Evolutionary conservation across 768 basidiomycete species (phyloP), one percentile per base, ranked within the genome.

Genomic region (Russula sp.): DNA sequence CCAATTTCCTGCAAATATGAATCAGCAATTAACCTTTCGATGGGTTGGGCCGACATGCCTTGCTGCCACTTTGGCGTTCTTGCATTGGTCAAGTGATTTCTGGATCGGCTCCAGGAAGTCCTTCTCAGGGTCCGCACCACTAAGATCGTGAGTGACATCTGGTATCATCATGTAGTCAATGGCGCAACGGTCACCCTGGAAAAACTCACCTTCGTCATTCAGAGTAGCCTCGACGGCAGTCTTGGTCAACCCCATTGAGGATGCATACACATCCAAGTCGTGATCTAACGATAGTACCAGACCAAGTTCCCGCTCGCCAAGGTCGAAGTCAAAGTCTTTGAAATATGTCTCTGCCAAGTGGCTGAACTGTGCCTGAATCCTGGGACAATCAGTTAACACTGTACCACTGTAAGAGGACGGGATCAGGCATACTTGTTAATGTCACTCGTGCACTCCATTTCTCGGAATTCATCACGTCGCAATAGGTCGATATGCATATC

Each of bases 251-350:
- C 92, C 92, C 51, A 98, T 84, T 2, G 94, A 91, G 9, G 94
- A 94, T 20, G 91, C 84, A 73, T 98, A 94, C 74, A 91, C 89
- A 72, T 99, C 96, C 8, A 98, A 79, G 73, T 99, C 97, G 66
- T 85, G 82, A 70, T 99, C 96, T 66, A 96, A 86, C 11, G 88
- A 83, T 31, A 85, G 75, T 1, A 88, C 84, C 70, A 90, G 87
- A 1, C 90, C 91, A 35, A 96, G 78, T 73, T 97, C 93, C 27
- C 89, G 83, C 75, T 98, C 96, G 11, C 87, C 93, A 31, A 96
- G 75, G 72, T 98, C 97, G 56, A 86, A 82, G n/a, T 91, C 88
- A 66, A 86, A 88, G 18, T 83, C 84, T 59, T 79, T 80, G 70
- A 98, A 94, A 73, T 94, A 90, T 1, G 89, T 86, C 69, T 93